Conservation (phyloP, 2,329 filamentous ascomycete species). For the Aquanectria penicillioides region DNA sequence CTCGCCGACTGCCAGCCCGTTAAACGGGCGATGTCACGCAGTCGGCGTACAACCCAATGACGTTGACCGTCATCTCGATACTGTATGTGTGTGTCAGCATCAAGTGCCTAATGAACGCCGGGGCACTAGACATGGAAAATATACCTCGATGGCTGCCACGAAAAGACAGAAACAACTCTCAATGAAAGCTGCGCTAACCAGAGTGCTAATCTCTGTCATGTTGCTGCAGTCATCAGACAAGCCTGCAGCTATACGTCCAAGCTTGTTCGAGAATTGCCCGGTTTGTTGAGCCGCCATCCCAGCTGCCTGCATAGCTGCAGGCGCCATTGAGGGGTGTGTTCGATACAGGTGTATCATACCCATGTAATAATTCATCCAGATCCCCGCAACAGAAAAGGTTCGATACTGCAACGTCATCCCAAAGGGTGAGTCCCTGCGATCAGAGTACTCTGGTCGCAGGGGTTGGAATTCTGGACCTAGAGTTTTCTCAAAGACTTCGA, state of each 20-base stretch:
- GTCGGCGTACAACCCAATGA: slow-evolving; percentile 77
- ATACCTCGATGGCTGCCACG: slow-evolving; percentile 81
- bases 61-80: slow-evolving; percentile 78
- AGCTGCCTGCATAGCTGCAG: slow-evolving; percentile 87
- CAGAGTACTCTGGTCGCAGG: slow-evolving; percentile 73
- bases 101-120: not conserved
- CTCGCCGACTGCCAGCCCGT: slow-evolving; percentile 89
- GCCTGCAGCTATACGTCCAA: slow-evolving; percentile 85
- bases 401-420: slow-evolving; percentile 84
- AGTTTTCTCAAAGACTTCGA: slow-evolving; percentile 71
- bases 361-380: slow-evolving; percentile 91
- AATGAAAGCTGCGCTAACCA: slow-evolving; percentile 82
- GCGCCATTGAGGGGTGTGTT: slow-evolving; percentile 89
- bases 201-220: slow-evolving; percentile 73
- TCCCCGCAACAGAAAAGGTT: slow-evolving; percentile 85
- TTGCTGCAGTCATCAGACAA: slow-evolving; percentile 65
- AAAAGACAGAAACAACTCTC: slow-evolving; percentile 87
- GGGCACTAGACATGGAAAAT: slow-evolving; percentile 16
- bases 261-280: slow-evolving; percentile 73
- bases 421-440: slow-evolving; percentile 76
- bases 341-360: slow-evolving; percentile 84
- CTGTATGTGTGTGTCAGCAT: slow-evolving; percentile 55
- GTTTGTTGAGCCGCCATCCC: slow-evolving; percentile 81
- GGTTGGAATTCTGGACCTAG: slow-evolving; percentile 82
- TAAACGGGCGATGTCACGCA: slow-evolving; percentile 79